A percentile compares a stretch with the other conserved stretches of the same genome.
phyloP scores from a whole-genome alignment of 2,329 filamentous ascomycete genomes.

The Aspergillus latus region DNA sequence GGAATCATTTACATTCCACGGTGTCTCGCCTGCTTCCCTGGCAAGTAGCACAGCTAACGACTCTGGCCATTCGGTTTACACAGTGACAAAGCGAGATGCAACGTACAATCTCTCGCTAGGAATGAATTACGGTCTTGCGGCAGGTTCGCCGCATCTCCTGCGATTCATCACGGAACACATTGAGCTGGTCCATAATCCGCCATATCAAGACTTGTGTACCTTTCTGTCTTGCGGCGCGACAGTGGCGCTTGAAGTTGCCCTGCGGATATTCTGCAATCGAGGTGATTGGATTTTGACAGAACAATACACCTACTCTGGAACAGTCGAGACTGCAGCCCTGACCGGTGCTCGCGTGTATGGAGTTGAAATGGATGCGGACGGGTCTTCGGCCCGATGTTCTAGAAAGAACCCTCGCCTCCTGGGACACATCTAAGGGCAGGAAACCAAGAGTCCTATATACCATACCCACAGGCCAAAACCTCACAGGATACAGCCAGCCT shows the following conservation, averaged over 20 bases:
- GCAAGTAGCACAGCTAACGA: no score
- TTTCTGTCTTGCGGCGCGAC: constrained; percentile 84
- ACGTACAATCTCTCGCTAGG: constrained; percentile 39
- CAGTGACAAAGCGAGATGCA: no score
- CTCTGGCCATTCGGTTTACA: no score
- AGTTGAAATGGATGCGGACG: constrained; percentile 65
- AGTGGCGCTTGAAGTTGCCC: constrained; percentile 75
- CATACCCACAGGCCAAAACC: constrained; percentile 83
- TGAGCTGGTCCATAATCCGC: constrained; percentile 75
- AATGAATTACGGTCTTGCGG: constrained; percentile 82
- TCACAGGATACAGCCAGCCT: constrained; percentile 80
- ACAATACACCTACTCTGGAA: constrained; percentile 84
- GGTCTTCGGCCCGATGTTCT: constrained; percentile 62
- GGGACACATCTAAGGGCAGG: constrained; percentile 61
- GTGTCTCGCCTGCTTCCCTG: neutral
- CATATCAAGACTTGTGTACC: constrained; percentile 89
- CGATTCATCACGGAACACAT: constrained; percentile 68
- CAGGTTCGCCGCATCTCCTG: constrained; percentile 76
- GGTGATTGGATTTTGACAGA: constrained; percentile 81
- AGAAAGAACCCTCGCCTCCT: constrained; percentile 63
- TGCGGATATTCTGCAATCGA: constrained; percentile 76
- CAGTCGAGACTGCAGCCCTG: constrained; percentile 65
- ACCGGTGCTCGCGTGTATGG: constrained; percentile 62
- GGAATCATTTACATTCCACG: neutral
- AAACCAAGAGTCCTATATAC: constrained; percentile 71